Evolutionary conservation across 352 stramenopile species (phyloP).

Genomic region (Globisporangium recalcitrans): DNA sequence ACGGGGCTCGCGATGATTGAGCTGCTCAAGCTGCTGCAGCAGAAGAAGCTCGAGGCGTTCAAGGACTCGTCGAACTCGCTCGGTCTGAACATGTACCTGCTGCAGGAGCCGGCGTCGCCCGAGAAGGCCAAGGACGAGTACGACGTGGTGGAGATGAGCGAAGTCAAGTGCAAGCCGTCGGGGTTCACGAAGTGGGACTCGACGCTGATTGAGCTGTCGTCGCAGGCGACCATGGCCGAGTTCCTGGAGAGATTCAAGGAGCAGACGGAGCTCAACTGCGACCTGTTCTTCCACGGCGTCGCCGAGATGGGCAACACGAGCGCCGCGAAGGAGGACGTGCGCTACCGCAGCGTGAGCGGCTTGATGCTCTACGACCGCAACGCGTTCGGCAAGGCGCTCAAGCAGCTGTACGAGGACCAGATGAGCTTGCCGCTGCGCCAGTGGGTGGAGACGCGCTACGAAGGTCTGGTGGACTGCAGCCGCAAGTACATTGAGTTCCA

Average conservation of each 20-base stretch:
- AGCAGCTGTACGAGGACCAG: constrained; percentile 67
- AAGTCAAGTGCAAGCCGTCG: constrained; percentile 82
- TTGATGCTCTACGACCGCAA: constrained; percentile 87
- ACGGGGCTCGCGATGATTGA: constrained; percentile 94
- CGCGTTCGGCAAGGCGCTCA: constrained; percentile 62
- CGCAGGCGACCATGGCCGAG: constrained; percentile 54
- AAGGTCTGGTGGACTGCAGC: constrained; percentile 75
- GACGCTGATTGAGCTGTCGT: constrained; percentile 68
- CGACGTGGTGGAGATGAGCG: constrained; percentile 84
- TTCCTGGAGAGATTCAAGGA: constrained; percentile 67
- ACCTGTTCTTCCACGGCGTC: constrained; percentile 75
- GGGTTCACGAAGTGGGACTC: constrained; percentile 93
- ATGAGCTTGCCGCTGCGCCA: constrained; percentile 43
- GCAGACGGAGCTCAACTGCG: constrained; percentile 70
- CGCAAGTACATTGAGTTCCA: constrained; percentile 83
- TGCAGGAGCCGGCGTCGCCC: constrained; percentile 83
- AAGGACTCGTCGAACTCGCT: constrained; percentile 92
- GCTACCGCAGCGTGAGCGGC: constrained; percentile 63
- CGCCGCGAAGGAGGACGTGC: constrained; percentile 54
- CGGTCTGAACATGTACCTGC: constrained; percentile 90
- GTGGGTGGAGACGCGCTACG: constrained; percentile 75
- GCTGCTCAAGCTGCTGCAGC: constrained; percentile 86
- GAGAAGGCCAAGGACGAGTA: constrained; percentile 90
- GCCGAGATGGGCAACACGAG: constrained; percentile 62
- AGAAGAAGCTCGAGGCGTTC: constrained; percentile 85